phyloP scores from a whole-genome alignment of 805 yeast species.

The Alloascoidea africana region DNA sequence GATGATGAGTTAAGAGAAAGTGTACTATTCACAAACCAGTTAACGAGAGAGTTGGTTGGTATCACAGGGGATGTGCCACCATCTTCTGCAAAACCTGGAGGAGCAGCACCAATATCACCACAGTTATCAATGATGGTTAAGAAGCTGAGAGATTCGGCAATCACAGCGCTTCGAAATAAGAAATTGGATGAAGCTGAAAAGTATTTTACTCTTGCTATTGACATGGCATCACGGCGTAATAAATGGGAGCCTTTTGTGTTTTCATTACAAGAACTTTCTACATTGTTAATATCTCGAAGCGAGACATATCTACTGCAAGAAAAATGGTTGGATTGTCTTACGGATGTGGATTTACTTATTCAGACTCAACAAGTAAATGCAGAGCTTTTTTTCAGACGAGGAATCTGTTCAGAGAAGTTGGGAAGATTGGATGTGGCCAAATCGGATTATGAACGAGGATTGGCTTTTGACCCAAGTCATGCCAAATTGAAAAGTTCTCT shows the following conservation, averaged over 20 bases:
- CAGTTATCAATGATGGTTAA: conserved; percentile 1
- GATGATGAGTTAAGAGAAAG: neutral
- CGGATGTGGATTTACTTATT: conserved; percentile 2
- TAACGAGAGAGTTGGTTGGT: neutral
- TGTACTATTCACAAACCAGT: neutral
- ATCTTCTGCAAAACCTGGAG: neutral
- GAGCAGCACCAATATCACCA: neutral
- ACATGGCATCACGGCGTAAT: conserved; percentile 1
- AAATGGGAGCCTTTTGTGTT: conserved; percentile 4
- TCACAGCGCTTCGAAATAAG: neutral
- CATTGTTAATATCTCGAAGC: neutral
- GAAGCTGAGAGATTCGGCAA: conserved; percentile 2
- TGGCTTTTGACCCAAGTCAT: conserved; percentile 1
- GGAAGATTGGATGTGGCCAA: conserved; percentile 2
- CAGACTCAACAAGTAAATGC: neutral
- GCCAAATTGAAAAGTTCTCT: neutral
- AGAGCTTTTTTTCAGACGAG: conserved; percentile 1
- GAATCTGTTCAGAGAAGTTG: neutral
- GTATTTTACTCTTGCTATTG: conserved; percentile 1
- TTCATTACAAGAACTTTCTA: conserved; percentile 2
- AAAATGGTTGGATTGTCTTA: conserved; percentile 1
- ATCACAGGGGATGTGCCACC: neutral
- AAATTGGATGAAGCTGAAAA: neutral
- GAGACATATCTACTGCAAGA: neutral
- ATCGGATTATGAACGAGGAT: conserved; percentile 1